Evolutionary conservation across 2,329 filamentous ascomycete species (phyloP), one percentile per base, ranked within the genome.

Genomic region (Pseudogymnoascus sp.): DNA sequence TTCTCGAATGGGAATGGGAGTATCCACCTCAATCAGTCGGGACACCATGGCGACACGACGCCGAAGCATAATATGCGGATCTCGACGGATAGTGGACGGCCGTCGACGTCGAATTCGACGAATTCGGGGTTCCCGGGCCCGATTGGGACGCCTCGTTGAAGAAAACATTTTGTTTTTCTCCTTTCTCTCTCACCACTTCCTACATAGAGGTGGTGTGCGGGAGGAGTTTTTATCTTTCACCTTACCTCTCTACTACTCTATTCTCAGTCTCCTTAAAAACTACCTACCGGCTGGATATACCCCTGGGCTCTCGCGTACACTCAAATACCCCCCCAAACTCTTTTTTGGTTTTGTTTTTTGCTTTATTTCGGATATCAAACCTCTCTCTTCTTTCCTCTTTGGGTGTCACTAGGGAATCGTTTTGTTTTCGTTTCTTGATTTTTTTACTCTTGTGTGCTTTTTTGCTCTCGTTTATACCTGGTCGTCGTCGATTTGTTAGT

Each of bases 61-160:
- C 90, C 91, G 66, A 88, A 90, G 75, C 90, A 95, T 77, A 85
- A 86, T 74, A 81, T 88, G 74, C 88, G 91, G 74, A 87, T 87
- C 74, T 95, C 91, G 73, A 90, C 89, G 74, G 91, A 96, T 77
- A 94, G 90, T 80, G 91, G 91, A 74, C 89, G 91, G 73, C 91
- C 91, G 74, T 93, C 89, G 72, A 96, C 91, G 79, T 94, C 91
- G 79, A 89, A 96, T 87, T 96, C 91, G 82, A 89, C 88, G 73
- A 85, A 86, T 89, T 93, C 90, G 85, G 90, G 90, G 91, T 94
- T 94, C 89, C 89, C 91, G 82, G 90, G 86, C 80, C 89, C 89
- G 68, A 88, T 91, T 82, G 90, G 89, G 81, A 88, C 89, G 84
- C 91, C 88, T 81, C 90, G 90, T 89, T 93, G 47, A 22, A 22